These are phyloP conservation scores for Plasmodium ovale DNA, from an alignment of 169 alveolate genomes.

Conservation along the genomic window DNA sequence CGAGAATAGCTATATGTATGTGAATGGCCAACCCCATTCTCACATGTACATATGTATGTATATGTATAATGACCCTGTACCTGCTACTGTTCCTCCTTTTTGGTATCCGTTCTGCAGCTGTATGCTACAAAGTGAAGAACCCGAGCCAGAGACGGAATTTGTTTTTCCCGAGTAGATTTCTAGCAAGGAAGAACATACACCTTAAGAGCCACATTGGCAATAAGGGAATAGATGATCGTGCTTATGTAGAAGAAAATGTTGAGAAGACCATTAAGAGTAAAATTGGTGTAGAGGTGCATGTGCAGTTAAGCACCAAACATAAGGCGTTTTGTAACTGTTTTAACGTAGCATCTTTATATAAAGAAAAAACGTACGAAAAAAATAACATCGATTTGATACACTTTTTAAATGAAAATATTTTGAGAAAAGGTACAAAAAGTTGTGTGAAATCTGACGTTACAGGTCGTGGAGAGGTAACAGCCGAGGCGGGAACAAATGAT, in stretches of 20 bases:
- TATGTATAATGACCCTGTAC: background rate
- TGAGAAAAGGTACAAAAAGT: background rate
- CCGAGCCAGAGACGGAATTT: background rate
- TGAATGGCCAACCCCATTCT: no score
- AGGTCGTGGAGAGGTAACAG: background rate
- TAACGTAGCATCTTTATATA: constrained; percentile 51
- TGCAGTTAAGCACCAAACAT: constrained; percentile 81
- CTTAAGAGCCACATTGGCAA: background rate
- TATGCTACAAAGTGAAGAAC: background rate
- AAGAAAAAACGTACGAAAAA: constrained; percentile 55
- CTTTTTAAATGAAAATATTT: constrained; percentile 55
- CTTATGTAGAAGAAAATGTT: constrained; percentile 5
- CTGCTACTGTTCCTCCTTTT: background rate
- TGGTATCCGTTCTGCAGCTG: background rate
- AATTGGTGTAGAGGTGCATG: constrained; percentile 84
- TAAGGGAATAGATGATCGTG: background rate
- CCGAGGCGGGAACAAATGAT: background rate
- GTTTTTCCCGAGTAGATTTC: background rate
- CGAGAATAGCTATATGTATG: background rate
- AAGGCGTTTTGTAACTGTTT: constrained; percentile 83
- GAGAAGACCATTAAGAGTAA: constrained; percentile 49
- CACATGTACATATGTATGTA: background rate
- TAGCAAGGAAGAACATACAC: background rate
- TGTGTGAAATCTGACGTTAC: background rate
- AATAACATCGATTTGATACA: constrained; percentile 38